Base-by-base conservation (phyloP, 768 basidiomycete species). In the Tricholoma terreum region DNA sequence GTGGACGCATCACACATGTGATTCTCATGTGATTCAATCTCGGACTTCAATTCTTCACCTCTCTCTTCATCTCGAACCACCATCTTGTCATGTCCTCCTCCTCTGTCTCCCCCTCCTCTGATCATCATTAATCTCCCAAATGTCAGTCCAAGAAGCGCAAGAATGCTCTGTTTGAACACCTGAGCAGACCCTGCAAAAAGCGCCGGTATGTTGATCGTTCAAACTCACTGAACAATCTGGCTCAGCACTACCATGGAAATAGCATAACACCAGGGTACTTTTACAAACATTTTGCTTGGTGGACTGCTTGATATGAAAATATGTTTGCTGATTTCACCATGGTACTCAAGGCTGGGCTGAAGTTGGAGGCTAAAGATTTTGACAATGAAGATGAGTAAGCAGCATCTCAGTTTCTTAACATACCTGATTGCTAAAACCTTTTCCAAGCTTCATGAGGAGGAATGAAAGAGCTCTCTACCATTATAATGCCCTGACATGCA, bases 271-370 rank as follows among this genome's bases (percentile, higher is more conserved):
- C 45, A 27, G 24, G 24, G 12, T 12, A 27, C 21, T 22, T 19
- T 10, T 46, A 46, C 24, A 46, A 27, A 24, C 22, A 48, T 53
- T 57, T 52, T 34, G 21, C 55, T 60, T 57, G 45, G 42, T 54
- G 54, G 54, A 54, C 21, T n/a, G 40, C 33, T 3, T 3, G 27
- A 31, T 27, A 30, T 17, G 42, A 45, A n/a, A 43, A 46, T 11
- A 9, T 34, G 15, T 54, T 54, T 42, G 19, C 21, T 15, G 42
- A 54, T 31, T 54, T 31, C 30, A 40, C 14, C 12, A n/a, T 22
- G 21, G 19, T 45, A 15, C 31, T 42, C 0, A 17, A 54, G 42
- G 33, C 42, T 19, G 54, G 54, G 17, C 19, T 54, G 30, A 21
- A 33, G 17, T 40, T 42, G 12, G 38, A 54, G 7, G 40, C 31